These are phyloP conservation scores for Phytophthora idaei DNA, from an alignment of 352 stramenopile species.

Conservation along the genomic window DNA sequence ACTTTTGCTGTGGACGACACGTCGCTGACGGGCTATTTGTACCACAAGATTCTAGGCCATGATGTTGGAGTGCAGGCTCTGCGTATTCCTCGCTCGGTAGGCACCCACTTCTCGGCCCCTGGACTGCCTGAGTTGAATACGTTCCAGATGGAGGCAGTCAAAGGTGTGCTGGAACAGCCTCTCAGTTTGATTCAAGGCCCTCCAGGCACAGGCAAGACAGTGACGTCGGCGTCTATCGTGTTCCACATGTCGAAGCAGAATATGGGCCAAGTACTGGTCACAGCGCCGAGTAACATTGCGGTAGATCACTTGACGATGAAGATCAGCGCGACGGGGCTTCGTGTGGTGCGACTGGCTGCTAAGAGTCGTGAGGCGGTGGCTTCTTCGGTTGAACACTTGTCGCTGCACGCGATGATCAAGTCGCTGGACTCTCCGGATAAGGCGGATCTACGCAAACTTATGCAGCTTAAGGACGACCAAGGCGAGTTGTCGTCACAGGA, in stretches of 20 bases:
- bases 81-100: slow-evolving; percentile 67
- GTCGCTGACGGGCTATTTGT: slow-evolving; percentile 98
- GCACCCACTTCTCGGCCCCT: slow-evolving; percentile 87
- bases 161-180: slow-evolving; percentile 95
- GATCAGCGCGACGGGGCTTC: slow-evolving; percentile 97
- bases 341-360: slow-evolving; percentile 97
- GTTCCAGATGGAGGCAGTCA: slow-evolving; percentile 96
- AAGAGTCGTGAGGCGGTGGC: slow-evolving; percentile 97
- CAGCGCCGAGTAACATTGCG: slow-evolving; percentile 98
- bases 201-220: slow-evolving; percentile 96
- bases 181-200: slow-evolving; percentile 99
- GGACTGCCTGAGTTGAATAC: slow-evolving; percentile 98
- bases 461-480: slow-evolving; percentile 96
- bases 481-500: slow-evolving; percentile 94
- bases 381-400: slow-evolving; percentile 97
- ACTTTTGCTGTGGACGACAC: slow-evolving; percentile 99
- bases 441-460: slow-evolving; percentile 91
- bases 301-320: slow-evolving; percentile 97
- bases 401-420: slow-evolving; percentile 97
- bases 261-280: slow-evolving; percentile 99
- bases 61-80: slow-evolving; percentile 95
- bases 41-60: slow-evolving; percentile 99
- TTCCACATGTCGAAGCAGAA: slow-evolving; percentile 99
- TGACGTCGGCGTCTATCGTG: slow-evolving; percentile 98
- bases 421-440: slow-evolving; percentile 90